Evolutionary conservation across 257 asterid genomes (phyloP), one percentile per base, ranked within the genome.

Genomic region (Solanum okadae): DNA sequence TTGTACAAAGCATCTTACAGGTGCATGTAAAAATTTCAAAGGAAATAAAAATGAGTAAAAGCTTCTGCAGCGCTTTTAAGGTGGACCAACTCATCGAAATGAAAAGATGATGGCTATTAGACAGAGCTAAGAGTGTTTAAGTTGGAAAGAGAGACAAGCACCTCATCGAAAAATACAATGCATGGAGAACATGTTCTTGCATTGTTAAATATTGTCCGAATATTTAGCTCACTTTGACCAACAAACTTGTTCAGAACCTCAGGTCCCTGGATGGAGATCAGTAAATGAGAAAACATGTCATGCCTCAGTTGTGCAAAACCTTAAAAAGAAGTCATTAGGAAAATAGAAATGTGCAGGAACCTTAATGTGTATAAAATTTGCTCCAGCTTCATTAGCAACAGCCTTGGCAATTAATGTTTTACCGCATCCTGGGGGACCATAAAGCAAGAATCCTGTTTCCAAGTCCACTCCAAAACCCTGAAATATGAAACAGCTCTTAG

Each of bases 341-440:
- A 40, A 73, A 33, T 46, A 79, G 88, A 88, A 81, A 68, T 18
- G 16, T 56, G 40, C 71, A 81, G 77, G 87, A 92, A 95, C 98
- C 95, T 95, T 95, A 78, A 97, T 91, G 89, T 95, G 98, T 88
- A 96, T 96, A 91, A 96, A 96, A 93, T 92, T 96, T 68, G 98
- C 96, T 78, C 97, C 98, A 12, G 97, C 96, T 92, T 95, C 98
- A 87, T 91, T 94, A 72, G 99, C 99, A 91, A 96, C 98, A 85
- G 99, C 99, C 93, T 95, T 95, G 61, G 99, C 99, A 31, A 96
- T 95, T 91, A 95, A 91, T 46, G 99, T 96, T 93, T 96, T 96
- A 42, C 99, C 98, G 27, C 99, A 88, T 46, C 56, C 20, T 46
- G 56, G 56, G 18, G 56, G 56, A 46, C 56, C 56, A 46, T 46